phyloP scores from a whole-genome alignment of 176 grass and related monocot species.

The Oropetium thomaeum region DNA sequence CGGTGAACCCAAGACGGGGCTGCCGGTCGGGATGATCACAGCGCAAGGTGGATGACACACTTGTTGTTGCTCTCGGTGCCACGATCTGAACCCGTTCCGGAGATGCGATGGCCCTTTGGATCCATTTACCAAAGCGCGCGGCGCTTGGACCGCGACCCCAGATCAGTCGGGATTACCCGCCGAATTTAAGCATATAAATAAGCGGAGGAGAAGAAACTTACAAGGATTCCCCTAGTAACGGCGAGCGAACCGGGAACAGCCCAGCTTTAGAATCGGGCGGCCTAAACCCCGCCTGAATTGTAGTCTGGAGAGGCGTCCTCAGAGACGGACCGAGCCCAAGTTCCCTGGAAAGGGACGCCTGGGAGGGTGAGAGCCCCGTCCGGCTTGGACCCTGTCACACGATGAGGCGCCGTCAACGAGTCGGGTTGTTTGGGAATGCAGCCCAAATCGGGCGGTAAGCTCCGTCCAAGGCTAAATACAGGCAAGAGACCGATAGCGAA shows the following conservation, averaged over 20 bases:
- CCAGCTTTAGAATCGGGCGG: background rate
- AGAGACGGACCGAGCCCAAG: too few relatives aligned
- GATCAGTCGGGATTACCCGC: too few relatives aligned
- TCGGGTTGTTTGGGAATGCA: slow-evolving; percentile 43
- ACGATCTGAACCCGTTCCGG: too few relatives aligned
- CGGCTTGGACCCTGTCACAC: slow-evolving; percentile 44
- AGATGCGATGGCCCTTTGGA: too few relatives aligned
- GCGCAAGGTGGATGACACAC: too few relatives aligned
- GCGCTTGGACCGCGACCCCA: too few relatives aligned
- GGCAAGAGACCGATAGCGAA: slow-evolving; percentile 44
- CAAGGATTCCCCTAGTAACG: slow-evolving; percentile 36
- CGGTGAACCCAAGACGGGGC: too few relatives aligned
- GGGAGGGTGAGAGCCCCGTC: slow-evolving; percentile 55
- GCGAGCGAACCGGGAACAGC: slow-evolving; percentile 39
- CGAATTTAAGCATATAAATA: too few relatives aligned
- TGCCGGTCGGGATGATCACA: too few relatives aligned
- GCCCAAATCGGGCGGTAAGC: slow-evolving; percentile 46
- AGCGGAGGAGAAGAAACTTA: slow-evolving; percentile 30
- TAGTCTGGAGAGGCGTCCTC: slow-evolving; percentile 12
- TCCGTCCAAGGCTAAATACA: slow-evolving; percentile 58
- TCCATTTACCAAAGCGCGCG: too few relatives aligned
- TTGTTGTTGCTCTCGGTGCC: too few relatives aligned
- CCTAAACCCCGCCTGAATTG: too few relatives aligned
- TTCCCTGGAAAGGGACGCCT: slow-evolving; percentile 50
- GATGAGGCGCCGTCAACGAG: slow-evolving; percentile 42